Evolutionary conservation across 164 flowering plant genomes (phyloP).

Genomic region (Magnolia officinalis): DNA sequence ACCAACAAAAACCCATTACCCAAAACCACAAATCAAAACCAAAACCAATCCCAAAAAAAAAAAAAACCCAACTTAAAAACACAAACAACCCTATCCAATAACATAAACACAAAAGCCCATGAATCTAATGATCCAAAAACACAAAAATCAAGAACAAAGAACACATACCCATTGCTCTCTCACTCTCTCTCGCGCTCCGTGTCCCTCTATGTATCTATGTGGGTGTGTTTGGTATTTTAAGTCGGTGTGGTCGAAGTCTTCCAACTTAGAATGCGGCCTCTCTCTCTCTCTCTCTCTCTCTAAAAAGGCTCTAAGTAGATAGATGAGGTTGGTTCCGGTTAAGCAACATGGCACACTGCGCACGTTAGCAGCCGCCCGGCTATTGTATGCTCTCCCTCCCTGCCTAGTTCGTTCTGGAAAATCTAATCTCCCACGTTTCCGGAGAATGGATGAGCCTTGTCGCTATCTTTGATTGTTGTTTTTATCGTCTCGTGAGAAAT

Average conservation of each 20-base stretch:
- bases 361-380: not conserved
- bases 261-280: too few relatives aligned
- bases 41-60: not conserved
- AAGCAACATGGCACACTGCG: not conserved
- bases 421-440: not conserved
- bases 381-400: not conserved
- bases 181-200: not conserved
- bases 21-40: not conserved
- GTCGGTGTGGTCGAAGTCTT: too few relatives aligned
- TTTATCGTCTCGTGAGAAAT: not conserved
- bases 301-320: not conserved
- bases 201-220: not conserved
- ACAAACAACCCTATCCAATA: not conserved
- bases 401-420: not conserved
- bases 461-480: not conserved
- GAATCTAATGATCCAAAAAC: not conserved
- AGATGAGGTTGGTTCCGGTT: not conserved
- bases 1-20: conserved; percentile 4
- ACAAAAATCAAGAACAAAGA: not conserved
- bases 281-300: not conserved
- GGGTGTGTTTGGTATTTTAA: too few relatives aligned
- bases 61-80: not conserved
- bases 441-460: conserved; percentile 3
- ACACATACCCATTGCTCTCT: conserved; percentile 39
- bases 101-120: not conserved